Percentiles rank a stretch among this genome's conserved stretches.
Evolutionary conservation across 202 grass and related monocot species (phyloP).

Genomic region (Schoenoplectus triqueter): DNA sequence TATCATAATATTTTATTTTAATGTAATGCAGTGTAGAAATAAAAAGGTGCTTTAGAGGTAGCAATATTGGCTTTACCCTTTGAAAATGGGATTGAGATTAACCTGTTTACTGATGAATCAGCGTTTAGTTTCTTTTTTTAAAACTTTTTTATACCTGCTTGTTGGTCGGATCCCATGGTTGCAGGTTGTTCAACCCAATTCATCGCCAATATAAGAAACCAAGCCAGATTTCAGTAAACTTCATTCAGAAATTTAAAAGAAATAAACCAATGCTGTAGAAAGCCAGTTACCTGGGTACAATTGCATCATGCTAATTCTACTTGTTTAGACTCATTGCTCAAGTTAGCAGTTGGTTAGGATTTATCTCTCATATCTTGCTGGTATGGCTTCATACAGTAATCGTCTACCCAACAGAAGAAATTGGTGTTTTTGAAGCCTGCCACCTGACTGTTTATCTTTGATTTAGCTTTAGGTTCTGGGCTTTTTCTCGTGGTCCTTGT

Average conservation of each 20-base stretch:
- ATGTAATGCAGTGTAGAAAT: slow-evolving; percentile 13
- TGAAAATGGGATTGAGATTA: background rate
- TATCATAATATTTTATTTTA: background rate
- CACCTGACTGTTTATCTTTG: background rate
- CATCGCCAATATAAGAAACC: background rate
- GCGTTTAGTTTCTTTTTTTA: slow-evolving; percentile 17
- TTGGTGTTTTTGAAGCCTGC: slow-evolving; percentile 7
- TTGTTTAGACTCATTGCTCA: background rate
- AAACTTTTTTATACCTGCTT: slow-evolving; percentile 35
- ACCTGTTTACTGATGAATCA: background rate
- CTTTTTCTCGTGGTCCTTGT: slow-evolving; percentile 3
- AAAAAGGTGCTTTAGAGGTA: background rate
- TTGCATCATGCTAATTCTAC: background rate
- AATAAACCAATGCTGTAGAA: background rate
- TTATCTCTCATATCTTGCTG: background rate
- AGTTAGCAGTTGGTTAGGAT: slow-evolving; percentile 2
- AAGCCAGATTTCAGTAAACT: background rate
- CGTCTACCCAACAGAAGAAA: background rate
- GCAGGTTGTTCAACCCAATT: background rate
- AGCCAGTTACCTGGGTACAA: background rate
- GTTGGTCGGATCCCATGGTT: background rate
- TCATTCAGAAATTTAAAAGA: background rate
- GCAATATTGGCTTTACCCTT: background rate
- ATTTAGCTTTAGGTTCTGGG: background rate
- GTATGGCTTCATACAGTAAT: background rate